Conservation (phyloP, 768 basidiomycete genomes). For the Guyanaporus albipodus region DNA sequence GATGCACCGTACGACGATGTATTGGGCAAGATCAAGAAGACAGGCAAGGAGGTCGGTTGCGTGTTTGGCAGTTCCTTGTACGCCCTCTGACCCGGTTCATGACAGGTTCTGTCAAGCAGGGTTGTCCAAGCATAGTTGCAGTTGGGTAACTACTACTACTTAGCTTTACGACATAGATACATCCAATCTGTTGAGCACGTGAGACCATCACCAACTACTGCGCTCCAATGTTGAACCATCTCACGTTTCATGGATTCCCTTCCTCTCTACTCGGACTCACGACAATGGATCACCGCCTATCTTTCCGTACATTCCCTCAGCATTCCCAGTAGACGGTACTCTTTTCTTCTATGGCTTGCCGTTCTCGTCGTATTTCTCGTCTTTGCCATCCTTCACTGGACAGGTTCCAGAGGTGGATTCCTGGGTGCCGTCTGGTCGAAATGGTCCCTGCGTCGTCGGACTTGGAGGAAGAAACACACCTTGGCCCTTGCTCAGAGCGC, state of each 20-base stretch:
- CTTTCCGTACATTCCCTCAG: slow-evolving; percentile 54
- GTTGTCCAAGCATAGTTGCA: slow-evolving; percentile 12
- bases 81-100: neutral
- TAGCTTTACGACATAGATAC: too few relatives aligned
- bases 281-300: slow-evolving; percentile 55
- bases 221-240: neutral
- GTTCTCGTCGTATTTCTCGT: slow-evolving; percentile 40
- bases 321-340: slow-evolving; percentile 48
- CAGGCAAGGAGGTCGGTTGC: slow-evolving; percentile 74
- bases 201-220: neutral
- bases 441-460: slow-evolving; percentile 54
- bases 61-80: neutral
- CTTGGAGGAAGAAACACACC: slow-evolving; percentile 50
- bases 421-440: slow-evolving; percentile 54
- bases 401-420: slow-evolving; percentile 38
- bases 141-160: too few relatives aligned
- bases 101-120: slow-evolving; percentile 45
- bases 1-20: slow-evolving; percentile 60
- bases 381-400: slow-evolving; percentile 41
- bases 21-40: slow-evolving; percentile 78
- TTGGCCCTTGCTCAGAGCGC: slow-evolving; percentile 32
- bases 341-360: slow-evolving; percentile 57
- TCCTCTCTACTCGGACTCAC: slow-evolving; percentile 41
- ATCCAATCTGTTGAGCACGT: neutral
- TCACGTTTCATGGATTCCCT: slow-evolving; percentile 36